Percentiles rank a stretch among this genome's conserved stretches.
phyloP scores from a whole-genome alignment of 495 filamentous ascomycete species.

The Xylaria nigripes region DNA sequence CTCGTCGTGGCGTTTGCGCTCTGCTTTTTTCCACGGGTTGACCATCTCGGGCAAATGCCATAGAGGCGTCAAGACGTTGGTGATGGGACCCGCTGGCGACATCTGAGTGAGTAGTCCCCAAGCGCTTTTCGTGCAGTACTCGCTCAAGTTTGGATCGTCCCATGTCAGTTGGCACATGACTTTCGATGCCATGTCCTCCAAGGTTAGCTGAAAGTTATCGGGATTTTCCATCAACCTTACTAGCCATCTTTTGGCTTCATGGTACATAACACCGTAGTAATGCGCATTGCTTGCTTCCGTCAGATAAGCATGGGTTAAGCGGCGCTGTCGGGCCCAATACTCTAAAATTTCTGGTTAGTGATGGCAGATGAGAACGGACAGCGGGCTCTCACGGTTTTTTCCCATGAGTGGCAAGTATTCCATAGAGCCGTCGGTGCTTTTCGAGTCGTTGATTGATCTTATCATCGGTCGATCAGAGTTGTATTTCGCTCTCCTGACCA shows the following conservation, averaged over 20 bases:
- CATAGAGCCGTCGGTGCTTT: slow-evolving; percentile 31
- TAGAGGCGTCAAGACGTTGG: slow-evolving; percentile 34
- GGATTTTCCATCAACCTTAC: slow-evolving; percentile 29
- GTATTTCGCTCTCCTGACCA: slow-evolving; percentile 39
- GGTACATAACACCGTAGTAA: slow-evolving; percentile 33
- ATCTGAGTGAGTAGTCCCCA: slow-evolving; percentile 35
- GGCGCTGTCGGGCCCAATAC: slow-evolving; percentile 34
- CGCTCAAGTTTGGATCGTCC: slow-evolving; percentile 30
- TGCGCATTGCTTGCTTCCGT: slow-evolving; percentile 31
- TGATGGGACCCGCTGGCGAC: slow-evolving; percentile 38
- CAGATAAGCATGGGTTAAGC: slow-evolving; percentile 31
- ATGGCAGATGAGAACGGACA: background rate
- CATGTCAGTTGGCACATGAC: slow-evolving; percentile 36
- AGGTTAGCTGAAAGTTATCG: slow-evolving; percentile 29
- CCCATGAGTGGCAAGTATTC: slow-evolving; percentile 38
- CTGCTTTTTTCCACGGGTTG: slow-evolving; percentile 36
- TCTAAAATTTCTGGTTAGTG: slow-evolving; percentile 12
- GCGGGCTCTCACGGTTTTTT: slow-evolving; percentile 27
- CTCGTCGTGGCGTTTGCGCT: slow-evolving; percentile 33
- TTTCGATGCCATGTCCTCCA: slow-evolving; percentile 36
- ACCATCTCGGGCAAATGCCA: slow-evolving; percentile 32
- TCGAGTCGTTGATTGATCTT: slow-evolving; percentile 35
- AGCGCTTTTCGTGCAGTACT: slow-evolving; percentile 29
- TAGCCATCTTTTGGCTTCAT: slow-evolving; percentile 35
- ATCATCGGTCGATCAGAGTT: slow-evolving; percentile 41